These are phyloP conservation scores for Piloderma croceum DNA, from an alignment of 768 basidiomycete species.

Conservation along the genomic window DNA sequence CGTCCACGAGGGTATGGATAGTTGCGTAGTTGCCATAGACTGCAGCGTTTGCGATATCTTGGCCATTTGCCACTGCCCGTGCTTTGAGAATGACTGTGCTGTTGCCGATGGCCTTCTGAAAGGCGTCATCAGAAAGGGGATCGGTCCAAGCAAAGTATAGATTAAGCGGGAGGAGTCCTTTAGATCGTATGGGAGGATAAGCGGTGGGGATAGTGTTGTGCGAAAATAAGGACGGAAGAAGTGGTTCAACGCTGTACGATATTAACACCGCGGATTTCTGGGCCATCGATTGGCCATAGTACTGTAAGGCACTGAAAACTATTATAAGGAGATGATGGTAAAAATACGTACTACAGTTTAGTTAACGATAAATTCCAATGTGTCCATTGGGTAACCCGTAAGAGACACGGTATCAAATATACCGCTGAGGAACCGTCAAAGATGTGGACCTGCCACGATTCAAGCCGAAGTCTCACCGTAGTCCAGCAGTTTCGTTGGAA, in stretches of 20 bases:
- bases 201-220: constrained; percentile 37
- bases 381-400: constrained; percentile 26
- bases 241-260: constrained; percentile 47
- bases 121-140: constrained; percentile 32
- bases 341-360: constrained; percentile 32
- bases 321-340: background rate
- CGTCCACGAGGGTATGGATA: constrained; percentile 41
- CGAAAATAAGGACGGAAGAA: constrained; percentile 37
- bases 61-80: constrained; percentile 35
- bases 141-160: constrained; percentile 42
- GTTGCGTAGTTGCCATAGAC: constrained; percentile 61
- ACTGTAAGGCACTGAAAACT: background rate
- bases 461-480: constrained; percentile 15
- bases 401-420: constrained; percentile 40
- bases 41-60: constrained; percentile 32
- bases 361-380: constrained; percentile 39
- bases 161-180: constrained; percentile 40
- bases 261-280: constrained; percentile 31
- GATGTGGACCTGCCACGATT: constrained; percentile 16
- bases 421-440: constrained; percentile 5
- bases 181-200: constrained; percentile 39
- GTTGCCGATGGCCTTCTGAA: constrained; percentile 35
- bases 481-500: constrained; percentile 26
- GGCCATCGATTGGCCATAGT: background rate
- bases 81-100: constrained; percentile 36